Evolutionary conservation across 257 asterid genomes (phyloP), one percentile per base, ranked within the genome.

Genomic region (Perilla frutescens): DNA sequence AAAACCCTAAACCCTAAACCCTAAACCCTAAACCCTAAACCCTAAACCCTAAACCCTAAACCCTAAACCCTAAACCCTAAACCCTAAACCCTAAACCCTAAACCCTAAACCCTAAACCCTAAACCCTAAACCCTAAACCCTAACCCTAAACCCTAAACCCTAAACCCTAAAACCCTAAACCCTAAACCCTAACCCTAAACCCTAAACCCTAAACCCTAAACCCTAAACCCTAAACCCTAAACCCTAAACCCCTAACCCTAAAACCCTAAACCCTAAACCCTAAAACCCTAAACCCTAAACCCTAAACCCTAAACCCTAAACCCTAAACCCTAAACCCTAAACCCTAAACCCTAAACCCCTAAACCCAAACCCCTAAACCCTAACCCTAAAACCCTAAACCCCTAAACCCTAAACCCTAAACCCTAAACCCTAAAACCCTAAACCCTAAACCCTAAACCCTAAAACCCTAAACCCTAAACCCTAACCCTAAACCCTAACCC

Each of bases 241-340:
- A 66, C 59, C 74, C 79, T 36, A 8, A 75, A 75, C 59, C 79
- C 79, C 49, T 13, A 75, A 75, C 66, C 79, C 79, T 58, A n/a
- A n/a, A 75, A 66, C 66, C 74, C 74, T 58, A n/a, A 75, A 75
- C 67, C 79, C 79, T 15, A n/a, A 75, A 75, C 48, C 74, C 79
- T 15, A n/a, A 32, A 66, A 66, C 68, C 74, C 79, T 56, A 57
- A 66, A 56, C 79, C 79, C 74, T 56, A 45, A 75, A 66, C 79
- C 74, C 74, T 56, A 57, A 75, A 56, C 79, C 79, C 68, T 43
- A 47, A 75, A 32, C 74, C 79, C 53, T 32, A 57, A 75, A 45
- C 79, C 79, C 68, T 29, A 47, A 66, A 57, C n/a, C 74, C 73
- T 34, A 32, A 75, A 57, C 73, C 74, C 68, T 55, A 57, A 75